A percentile compares a stretch with the other conserved stretches of the same genome.
phyloP scores from a whole-genome alignment of 1,139 yeast species.

The Debaryomyces subglobosus region DNA sequence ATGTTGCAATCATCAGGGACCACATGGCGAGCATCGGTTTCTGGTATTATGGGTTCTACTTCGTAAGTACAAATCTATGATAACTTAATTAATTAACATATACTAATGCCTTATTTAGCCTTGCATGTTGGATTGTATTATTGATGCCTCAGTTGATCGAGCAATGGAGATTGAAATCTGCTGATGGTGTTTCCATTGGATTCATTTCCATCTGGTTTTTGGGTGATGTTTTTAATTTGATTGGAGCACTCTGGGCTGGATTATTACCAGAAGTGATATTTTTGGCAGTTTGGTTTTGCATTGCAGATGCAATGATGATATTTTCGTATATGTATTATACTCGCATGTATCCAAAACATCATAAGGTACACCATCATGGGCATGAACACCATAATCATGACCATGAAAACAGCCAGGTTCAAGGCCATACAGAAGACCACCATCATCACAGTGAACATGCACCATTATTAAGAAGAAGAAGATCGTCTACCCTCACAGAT shows the following conservation, averaged over 20 bases:
- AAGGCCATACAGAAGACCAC: slow-evolving; percentile 4
- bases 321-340: slow-evolving; percentile 63
- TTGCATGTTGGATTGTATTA: slow-evolving; percentile 82
- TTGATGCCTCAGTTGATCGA: slow-evolving; percentile 79
- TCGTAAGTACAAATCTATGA: slow-evolving; percentile 34
- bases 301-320: slow-evolving; percentile 68
- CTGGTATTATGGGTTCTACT: slow-evolving; percentile 71
- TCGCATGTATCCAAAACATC: slow-evolving; percentile 43
- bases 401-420: background rate
- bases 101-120: slow-evolving; percentile 31
- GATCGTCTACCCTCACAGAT: slow-evolving; percentile 48
- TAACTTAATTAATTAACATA: background rate
- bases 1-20: background rate
- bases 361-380: slow-evolving; percentile 15
- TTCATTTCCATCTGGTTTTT: slow-evolving; percentile 72
- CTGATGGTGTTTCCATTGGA: slow-evolving; percentile 76
- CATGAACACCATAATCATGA: slow-evolving; percentile 9
- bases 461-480: slow-evolving; percentile 34
- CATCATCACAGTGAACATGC: slow-evolving; percentile 15
- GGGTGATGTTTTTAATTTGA: slow-evolving; percentile 70
- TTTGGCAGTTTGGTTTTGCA: slow-evolving; percentile 74
- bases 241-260: slow-evolving; percentile 73
- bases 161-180: slow-evolving; percentile 77
- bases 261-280: slow-evolving; percentile 70
- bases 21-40: slow-evolving; percentile 17